A percentile compares a stretch with the other conserved stretches of the same genome.
phyloP scores from a whole-genome alignment of 768 basidiomycete genomes.

The Cantharellus cinnabarinus region DNA sequence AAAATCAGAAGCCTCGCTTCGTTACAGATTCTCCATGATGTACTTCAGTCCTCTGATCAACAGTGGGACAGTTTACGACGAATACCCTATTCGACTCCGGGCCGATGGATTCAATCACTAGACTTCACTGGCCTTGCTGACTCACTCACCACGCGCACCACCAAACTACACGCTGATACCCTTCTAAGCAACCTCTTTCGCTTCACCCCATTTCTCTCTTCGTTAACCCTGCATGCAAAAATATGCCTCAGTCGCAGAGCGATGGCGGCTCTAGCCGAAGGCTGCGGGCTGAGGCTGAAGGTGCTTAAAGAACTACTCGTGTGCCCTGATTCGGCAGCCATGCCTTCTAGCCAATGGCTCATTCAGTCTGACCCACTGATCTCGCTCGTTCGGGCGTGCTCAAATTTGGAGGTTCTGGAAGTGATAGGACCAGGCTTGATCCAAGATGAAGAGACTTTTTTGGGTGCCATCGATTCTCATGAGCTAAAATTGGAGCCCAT shows the following conservation, averaged over 20 bases:
- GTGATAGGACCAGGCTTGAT: conserved; percentile 38
- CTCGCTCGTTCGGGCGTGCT: conserved; percentile 30
- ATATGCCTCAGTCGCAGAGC: conserved; percentile 42
- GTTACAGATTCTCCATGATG: conserved; percentile 37
- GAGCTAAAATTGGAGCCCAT: conserved; percentile 17
- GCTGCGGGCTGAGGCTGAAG: conserved; percentile 3
- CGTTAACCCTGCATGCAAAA: conserved; percentile 32
- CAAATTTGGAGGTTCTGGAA: conserved; percentile 41
- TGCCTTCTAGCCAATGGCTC: conserved; percentile 21
- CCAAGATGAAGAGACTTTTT: conserved; percentile 8
- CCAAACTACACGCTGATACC: conserved; percentile 35
- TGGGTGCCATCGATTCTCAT: not conserved
- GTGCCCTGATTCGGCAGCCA: conserved; percentile 22
- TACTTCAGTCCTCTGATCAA: conserved; percentile 41
- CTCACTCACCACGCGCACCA: conserved; percentile 23
- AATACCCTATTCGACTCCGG: conserved; percentile 71
- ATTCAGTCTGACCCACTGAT: conserved; percentile 1
- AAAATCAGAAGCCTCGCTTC: conserved; percentile 23
- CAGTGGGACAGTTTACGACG: conserved; percentile 79
- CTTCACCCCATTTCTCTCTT: conserved; percentile 40
- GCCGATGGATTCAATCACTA: conserved; percentile 63
- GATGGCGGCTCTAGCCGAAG: conserved; percentile 18
- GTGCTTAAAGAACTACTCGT: conserved; percentile 5
- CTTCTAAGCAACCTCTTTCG: conserved; percentile 45
- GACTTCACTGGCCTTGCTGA: conserved; percentile 31